Conservation (phyloP, 345 rosid species). For the Triadica sebifera region DNA sequence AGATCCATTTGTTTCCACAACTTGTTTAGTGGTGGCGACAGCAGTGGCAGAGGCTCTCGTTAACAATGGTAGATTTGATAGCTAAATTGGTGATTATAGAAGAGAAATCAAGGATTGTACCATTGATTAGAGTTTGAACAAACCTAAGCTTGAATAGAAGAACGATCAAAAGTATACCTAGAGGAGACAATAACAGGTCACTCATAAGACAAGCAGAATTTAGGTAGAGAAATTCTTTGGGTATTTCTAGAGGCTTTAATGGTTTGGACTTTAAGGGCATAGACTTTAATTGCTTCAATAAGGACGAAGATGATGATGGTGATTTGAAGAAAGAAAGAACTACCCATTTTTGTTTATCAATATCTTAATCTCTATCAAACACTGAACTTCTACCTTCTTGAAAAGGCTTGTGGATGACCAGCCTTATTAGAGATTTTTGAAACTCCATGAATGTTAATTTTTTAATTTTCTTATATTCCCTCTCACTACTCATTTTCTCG, state of each 20-base stretch:
- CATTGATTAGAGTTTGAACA: slow-evolving; percentile 35
- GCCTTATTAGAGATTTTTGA: slow-evolving; percentile 24
- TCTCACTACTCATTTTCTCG: no score
- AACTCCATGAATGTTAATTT: slow-evolving; percentile 15
- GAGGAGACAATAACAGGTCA: slow-evolving; percentile 90
- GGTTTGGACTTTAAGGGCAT: no score
- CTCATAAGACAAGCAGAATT: slow-evolving; percentile 70
- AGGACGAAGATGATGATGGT: no score
- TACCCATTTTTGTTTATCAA: slow-evolving; percentile 46
- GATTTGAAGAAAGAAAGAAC: slow-evolving; percentile 43
- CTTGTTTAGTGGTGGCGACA: slow-evolving; percentile 18
- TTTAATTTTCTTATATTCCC: no score
- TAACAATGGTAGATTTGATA: slow-evolving; percentile 61
- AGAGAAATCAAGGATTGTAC: slow-evolving; percentile 56
- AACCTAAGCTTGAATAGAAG: slow-evolving; percentile 63
- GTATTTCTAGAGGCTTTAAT: slow-evolving; percentile 17
- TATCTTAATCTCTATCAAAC: neutral
- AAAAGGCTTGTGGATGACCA: neutral
- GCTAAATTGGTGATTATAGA: slow-evolving; percentile 76
- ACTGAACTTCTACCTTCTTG: neutral
- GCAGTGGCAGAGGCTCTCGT: slow-evolving; percentile 31
- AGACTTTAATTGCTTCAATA: no score
- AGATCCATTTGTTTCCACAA: slow-evolving; percentile 37
- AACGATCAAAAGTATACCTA: slow-evolving; percentile 81
- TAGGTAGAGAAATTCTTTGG: slow-evolving; percentile 69